A percentile compares a stretch with the other conserved stretches of the same genome.
Conservation (phyloP, 1,284 basidiomycete species). For the Cystobasidiaceae sp. region DNA sequence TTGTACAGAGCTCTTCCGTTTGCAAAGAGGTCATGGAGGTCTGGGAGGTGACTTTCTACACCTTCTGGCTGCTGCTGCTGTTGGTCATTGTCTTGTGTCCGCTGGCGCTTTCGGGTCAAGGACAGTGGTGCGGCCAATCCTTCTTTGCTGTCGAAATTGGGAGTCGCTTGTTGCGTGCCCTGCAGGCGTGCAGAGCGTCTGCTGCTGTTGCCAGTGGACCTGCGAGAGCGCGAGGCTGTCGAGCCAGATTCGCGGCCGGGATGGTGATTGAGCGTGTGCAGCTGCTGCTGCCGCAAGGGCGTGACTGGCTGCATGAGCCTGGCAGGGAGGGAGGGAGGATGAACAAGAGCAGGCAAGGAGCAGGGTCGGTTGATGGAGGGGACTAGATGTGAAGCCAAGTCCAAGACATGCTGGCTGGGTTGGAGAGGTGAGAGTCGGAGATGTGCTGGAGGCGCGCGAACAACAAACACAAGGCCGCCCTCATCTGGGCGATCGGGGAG, state of each 20-base stretch:
- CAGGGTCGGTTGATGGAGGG: neutral
- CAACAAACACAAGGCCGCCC: too few species aligned
- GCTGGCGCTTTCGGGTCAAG: too few species aligned
- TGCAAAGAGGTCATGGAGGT: constrained; percentile 8
- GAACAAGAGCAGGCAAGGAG: neutral
- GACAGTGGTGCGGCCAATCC: too few species aligned
- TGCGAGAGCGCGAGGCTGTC: neutral
- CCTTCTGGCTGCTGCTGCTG: constrained; percentile 11
- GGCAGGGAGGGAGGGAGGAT: neutral
- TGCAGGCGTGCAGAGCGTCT: neutral
- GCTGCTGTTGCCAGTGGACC: constrained; percentile 2
- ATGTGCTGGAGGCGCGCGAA: too few species aligned
- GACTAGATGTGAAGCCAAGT: too few species aligned
- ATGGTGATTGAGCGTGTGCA: neutral
- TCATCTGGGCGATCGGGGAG: too few species aligned
- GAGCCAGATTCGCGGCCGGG: neutral
- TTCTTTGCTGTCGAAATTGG: too few species aligned
- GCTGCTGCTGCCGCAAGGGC: constrained; percentile 10
- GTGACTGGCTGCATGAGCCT: constrained; percentile 16
- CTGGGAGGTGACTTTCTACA: neutral
- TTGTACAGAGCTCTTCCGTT: constrained; percentile 21
- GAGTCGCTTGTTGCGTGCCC: too few species aligned
- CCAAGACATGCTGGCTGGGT: too few species aligned
- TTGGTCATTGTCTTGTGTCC: too few species aligned
- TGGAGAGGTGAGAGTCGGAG: too few species aligned